Evolutionary conservation across 1,284 basidiomycete species (phyloP).

Genomic region (Marasmius tenuissimus): DNA sequence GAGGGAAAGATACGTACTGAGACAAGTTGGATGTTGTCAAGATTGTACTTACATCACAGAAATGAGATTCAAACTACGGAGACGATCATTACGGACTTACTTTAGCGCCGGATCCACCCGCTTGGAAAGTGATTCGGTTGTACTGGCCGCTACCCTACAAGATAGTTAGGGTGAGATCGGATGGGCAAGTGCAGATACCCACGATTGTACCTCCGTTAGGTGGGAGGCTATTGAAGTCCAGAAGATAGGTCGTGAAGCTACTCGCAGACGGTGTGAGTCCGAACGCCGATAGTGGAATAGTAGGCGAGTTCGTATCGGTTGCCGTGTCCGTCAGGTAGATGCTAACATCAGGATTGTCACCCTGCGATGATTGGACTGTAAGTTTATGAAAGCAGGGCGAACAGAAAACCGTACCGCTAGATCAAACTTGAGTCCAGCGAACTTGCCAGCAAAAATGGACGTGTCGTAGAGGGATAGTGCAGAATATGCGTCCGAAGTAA

Average conservation of each 20-base stretch:
- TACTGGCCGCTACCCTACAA: slow-evolving; percentile 38
- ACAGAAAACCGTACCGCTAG: slow-evolving; percentile 33
- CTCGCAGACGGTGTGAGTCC: slow-evolving; percentile 32
- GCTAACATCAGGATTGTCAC: slow-evolving; percentile 38
- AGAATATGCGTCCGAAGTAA: slow-evolving; percentile 38
- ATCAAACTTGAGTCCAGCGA: slow-evolving; percentile 46
- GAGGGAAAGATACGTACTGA: slow-evolving; percentile 24
- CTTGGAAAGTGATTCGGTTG: slow-evolving; percentile 50
- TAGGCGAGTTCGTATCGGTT: slow-evolving; percentile 32
- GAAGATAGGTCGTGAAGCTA: slow-evolving; percentile 39
- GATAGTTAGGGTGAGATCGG: not conserved
- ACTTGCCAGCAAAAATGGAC: slow-evolving; percentile 31
- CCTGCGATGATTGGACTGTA: slow-evolving; percentile 22
- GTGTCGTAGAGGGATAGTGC: slow-evolving; percentile 45
- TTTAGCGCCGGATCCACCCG: slow-evolving; percentile 40
- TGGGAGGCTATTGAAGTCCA: slow-evolving; percentile 45
- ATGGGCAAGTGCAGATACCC: slow-evolving; percentile 6
- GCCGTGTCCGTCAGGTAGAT: slow-evolving; percentile 37
- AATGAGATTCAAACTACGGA: not conserved
- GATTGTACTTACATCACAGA: slow-evolving; percentile 34
- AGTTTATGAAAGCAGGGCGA: not conserved
- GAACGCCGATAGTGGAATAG: slow-evolving; percentile 40
- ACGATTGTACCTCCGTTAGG: slow-evolving; percentile 39
- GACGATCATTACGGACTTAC: slow-evolving; percentile 23
- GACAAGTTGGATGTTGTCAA: slow-evolving; percentile 48